phyloP scores from a whole-genome alignment of 768 basidiomycete genomes.

The Russula ochroleuca region DNA sequence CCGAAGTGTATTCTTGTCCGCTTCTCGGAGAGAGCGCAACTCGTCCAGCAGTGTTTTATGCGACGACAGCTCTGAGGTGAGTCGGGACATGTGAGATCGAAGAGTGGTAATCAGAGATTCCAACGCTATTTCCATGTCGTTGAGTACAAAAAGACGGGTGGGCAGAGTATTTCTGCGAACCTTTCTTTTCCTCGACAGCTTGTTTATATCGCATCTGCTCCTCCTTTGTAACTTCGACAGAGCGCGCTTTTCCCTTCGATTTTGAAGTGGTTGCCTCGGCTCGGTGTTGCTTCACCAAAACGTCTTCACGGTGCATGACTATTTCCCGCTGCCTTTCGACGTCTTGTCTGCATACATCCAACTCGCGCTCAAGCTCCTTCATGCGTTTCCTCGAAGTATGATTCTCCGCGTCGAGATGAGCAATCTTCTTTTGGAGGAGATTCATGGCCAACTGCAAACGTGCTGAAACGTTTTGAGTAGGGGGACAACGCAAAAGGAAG shows the following conservation, averaged over 20 bases:
- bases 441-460: conserved; percentile 60
- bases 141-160: not conserved
- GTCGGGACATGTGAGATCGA: conserved; percentile 66
- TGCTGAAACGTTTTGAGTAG: conserved; percentile 37
- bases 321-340: conserved; percentile 65
- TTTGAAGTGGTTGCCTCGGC: conserved; percentile 30
- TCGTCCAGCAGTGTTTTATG: conserved; percentile 68
- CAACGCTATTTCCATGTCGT: conserved; percentile 48
- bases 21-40: conserved; percentile 57
- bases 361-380: conserved; percentile 80
- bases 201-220: conserved; percentile 55
- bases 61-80: conserved; percentile 75
- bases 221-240: conserved; percentile 13
- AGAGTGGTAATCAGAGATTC: conserved; percentile 75
- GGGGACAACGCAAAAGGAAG: conserved; percentile 1
- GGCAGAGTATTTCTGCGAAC: conserved; percentile 38
- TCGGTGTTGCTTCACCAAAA: conserved; percentile 34
- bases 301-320: conserved; percentile 54
- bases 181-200: conserved; percentile 86
- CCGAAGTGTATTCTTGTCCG: conserved; percentile 52
- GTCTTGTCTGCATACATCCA: conserved; percentile 80
- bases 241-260: conserved; percentile 40
- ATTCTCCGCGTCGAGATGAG: conserved; percentile 77
- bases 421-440: conserved; percentile 61
- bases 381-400: conserved; percentile 75